These are phyloP conservation scores for Simmondsia chinensis DNA, from an alignment of 148 eudicot species.

Conservation along the genomic window DNA sequence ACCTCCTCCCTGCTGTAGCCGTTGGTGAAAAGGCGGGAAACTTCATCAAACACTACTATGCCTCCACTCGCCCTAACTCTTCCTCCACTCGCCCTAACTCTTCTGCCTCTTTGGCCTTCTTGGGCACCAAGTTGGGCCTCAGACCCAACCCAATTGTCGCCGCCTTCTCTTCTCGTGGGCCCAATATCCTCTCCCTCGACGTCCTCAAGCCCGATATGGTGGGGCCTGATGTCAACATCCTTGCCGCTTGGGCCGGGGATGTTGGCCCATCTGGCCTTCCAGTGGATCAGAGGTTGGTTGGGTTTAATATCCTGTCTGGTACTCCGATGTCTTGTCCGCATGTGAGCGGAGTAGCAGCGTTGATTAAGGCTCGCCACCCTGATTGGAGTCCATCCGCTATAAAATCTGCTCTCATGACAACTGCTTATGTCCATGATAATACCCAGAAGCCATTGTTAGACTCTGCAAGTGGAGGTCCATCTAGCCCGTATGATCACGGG, in stretches of 20 bases:
- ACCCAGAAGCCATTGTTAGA: conserved; percentile 33
- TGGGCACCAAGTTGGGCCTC: conserved; percentile 52
- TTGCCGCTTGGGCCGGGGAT: conserved; percentile 74
- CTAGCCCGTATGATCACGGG: conserved; percentile 69
- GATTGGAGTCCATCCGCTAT: conserved; percentile 87
- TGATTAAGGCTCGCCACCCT: conserved; percentile 71
- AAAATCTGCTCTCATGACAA: conserved; percentile 90
- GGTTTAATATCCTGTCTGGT: conserved; percentile 76
- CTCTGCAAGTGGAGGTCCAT: conserved; percentile 37
- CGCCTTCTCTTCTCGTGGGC: conserved; percentile 88
- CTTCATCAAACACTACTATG: conserved; percentile 44
- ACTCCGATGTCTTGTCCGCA: conserved; percentile 98
- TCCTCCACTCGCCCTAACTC: conserved; percentile 37
- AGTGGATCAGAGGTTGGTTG: conserved; percentile 47
- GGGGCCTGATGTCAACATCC: conserved; percentile 95
- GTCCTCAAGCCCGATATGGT: conserved; percentile 74
- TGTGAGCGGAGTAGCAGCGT: conserved; percentile 87
- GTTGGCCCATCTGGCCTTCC: conserved; percentile 57
- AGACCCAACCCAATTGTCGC: conserved; percentile 81
- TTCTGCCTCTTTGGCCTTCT: conserved; percentile 48
- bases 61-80: conserved; percentile 26
- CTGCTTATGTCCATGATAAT: conserved; percentile 69
- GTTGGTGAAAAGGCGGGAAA: conserved; percentile 62
- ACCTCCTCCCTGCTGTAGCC: conserved; percentile 77
- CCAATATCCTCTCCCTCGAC: conserved; percentile 63